Base-by-base conservation (phyloP, 1,284 basidiomycete genomes). In the Anthracocystis walkeri region DNA sequence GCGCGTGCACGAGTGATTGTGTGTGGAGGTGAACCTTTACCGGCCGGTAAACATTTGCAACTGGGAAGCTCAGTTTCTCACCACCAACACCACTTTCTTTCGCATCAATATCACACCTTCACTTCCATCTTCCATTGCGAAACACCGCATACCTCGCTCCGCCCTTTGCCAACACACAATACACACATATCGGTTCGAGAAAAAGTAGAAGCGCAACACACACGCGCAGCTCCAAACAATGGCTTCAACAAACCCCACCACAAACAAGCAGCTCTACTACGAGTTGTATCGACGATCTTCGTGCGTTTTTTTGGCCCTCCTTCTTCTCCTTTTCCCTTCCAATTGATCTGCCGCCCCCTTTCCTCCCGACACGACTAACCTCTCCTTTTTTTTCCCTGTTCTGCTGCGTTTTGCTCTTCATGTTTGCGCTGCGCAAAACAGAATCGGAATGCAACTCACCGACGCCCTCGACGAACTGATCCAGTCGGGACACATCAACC, bases 401-500 rank as follows among this genome's bases (percentile, higher is more conserved):
- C n/a, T n/a, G n/a, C n/a, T n/a, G n/a, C n/a, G n/a, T n/a, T n/a
- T n/a, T n/a, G n/a, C 7, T 27, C n/a, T 31, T 23, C 44, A 14
- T 51, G 27, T 29, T 40, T 25, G 2, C 27, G n/a, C n/a, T n/a
- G n/a, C n/a, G n/a, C 57, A 0, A 29, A 35, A 35, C 64, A 98
- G 96, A 78, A 94, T 98, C 86, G 96, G 96, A 45, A 94, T 95
- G 89, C 94, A 96, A 50, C 89, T 99, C 61, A 97, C 96, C n/a
- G 96, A 99, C 88, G 95, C 96, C 74, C 90, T 99, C 79, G 96
- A 99, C 87, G 96, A 99, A 87, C 90, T 99, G 70, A 99, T 99
- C 83, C 97, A 95, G 56, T 93, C 92, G 78, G 96, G 96, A 2
- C 92, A 94, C 65, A 98, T 99, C 80, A 97, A 95, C 21, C 96